Base-by-base conservation (phyloP, 2,329 filamentous ascomycete genomes). In the Bimuria novae-zelandiae region DNA sequence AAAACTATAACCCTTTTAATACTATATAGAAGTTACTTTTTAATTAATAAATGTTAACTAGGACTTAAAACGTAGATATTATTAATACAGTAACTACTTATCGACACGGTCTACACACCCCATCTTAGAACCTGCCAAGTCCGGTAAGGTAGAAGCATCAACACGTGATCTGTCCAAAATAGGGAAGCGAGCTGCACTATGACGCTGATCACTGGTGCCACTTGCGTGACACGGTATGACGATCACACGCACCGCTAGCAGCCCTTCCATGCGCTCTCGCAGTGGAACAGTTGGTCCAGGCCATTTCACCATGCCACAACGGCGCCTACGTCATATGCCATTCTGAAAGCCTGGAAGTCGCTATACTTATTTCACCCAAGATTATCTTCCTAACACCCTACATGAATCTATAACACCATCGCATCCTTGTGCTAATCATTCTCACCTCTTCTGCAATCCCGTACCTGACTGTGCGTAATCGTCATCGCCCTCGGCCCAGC, bases 401-500 rank as follows among this genome's bases (percentile, higher is more conserved):
- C 43, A 25, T 25, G 30, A 7, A 35, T 17, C 30, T 22, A 46
- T 35, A 25, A 21, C 43, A 25, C 22, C 12, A 25, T 12, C 17
- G 12, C 17, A 46, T 46, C 29, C 43, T 35, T 35, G 43, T 21
- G 30, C 43, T 46, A 46, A 46, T 25, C 43, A 36, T 27, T 25
- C n/a, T 22, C 25, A 23, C 30, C 40, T 36, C 41, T 37, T 19
- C 41, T 39, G 14, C 19, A 25, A 17, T 47, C 36, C 35, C 36
- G 36, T 49, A 43, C 39, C 16, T 7, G 6, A 1, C 22, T 29
- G 44, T 23, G 22, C 23, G 52, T 37, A 32, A 41, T 32, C 22
- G 44, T 55, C 49, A 40, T 39, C 52, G 49, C 21, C 54, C 23
- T 36, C 22, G 40, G 39, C n/a, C n/a, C n/a, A n/a, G n/a, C n/a